phyloP scores from a whole-genome alignment of 805 yeast species.

The Cyberlindnera bimundalis region DNA sequence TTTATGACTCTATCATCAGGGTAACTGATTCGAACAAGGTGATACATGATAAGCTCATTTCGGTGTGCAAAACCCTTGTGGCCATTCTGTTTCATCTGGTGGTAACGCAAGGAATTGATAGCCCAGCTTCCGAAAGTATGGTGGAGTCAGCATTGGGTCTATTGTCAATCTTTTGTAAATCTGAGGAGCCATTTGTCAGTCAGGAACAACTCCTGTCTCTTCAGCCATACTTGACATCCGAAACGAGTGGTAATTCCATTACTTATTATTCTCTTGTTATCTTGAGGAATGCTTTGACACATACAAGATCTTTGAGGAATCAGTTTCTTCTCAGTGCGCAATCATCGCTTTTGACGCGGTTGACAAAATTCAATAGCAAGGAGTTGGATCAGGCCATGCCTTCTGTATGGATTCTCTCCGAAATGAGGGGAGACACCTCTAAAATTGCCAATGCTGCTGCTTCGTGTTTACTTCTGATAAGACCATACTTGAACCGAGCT shows the following conservation, averaged over 20 bases:
- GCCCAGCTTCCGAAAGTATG: slow-evolving; percentile 15
- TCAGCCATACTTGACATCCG: slow-evolving; percentile 61
- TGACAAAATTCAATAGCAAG: slow-evolving; percentile 56
- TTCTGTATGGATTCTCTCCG: slow-evolving; percentile 55
- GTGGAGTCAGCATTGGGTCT: slow-evolving; percentile 43
- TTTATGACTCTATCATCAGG: slow-evolving; percentile 42
- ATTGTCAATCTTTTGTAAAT: slow-evolving; percentile 52
- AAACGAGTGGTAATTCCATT: slow-evolving; percentile 36
- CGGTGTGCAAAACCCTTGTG: slow-evolving; percentile 30
- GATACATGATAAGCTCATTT: slow-evolving; percentile 17
- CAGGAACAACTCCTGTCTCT: slow-evolving; percentile 66
- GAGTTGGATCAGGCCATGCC: slow-evolving; percentile 78
- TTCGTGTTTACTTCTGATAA: slow-evolving; percentile 51
- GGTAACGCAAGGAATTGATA: slow-evolving; percentile 35
- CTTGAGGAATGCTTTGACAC: slow-evolving; percentile 47
- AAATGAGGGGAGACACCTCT: slow-evolving; percentile 40
- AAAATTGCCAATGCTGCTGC: slow-evolving; percentile 61
- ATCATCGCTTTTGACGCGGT: slow-evolving; percentile 45
- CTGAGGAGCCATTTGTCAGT: slow-evolving; percentile 48
- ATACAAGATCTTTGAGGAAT: slow-evolving; percentile 42
- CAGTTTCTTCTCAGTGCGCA: slow-evolving; percentile 49
- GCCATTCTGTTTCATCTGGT: slow-evolving; percentile 35
- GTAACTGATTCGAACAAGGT: slow-evolving; percentile 22
- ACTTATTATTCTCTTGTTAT: slow-evolving; percentile 52
- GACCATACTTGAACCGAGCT: slow-evolving; percentile 40